Conservation (phyloP, 75 land plant species). For the Selaginella moellendorffii region DNA sequence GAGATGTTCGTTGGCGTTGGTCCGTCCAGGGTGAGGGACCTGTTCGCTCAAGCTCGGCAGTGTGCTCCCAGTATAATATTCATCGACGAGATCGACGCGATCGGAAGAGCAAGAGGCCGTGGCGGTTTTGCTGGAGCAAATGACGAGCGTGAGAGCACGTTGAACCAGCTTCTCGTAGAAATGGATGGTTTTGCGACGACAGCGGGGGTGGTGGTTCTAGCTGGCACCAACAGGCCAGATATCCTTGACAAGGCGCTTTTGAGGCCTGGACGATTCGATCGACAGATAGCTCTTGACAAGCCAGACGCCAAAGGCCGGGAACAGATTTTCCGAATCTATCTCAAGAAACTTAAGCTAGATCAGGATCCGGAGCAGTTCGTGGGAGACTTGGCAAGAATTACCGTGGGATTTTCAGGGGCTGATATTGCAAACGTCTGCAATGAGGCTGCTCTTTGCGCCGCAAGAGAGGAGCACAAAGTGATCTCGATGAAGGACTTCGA, state of each 20-base stretch:
- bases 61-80: constrained; percentile 75
- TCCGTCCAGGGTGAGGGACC: constrained; percentile 63
- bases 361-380: constrained; percentile 51
- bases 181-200: constrained; percentile 97
- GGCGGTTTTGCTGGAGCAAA: constrained; percentile 60
- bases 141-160: constrained; percentile 82
- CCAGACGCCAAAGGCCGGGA: constrained; percentile 80
- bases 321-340: constrained; percentile 60
- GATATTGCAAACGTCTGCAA: constrained; percentile 97
- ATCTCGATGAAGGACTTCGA: constrained; percentile 86
- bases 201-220: constrained; percentile 74
- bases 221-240: constrained; percentile 83
- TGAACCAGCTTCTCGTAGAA: constrained; percentile 72
- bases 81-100: constrained; percentile 92
- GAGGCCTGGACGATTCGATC: constrained; percentile 83
- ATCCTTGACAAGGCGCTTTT: constrained; percentile 77
- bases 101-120: constrained; percentile 77
- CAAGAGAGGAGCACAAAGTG: constrained; percentile 46
- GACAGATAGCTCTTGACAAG: constrained; percentile 67
- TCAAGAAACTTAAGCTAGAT: constrained; percentile 66
- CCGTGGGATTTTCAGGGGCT: constrained; percentile 88
- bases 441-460: constrained; percentile 95
- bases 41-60: constrained; percentile 72
- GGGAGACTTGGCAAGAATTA: constrained; percentile 63
- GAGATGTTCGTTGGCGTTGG: constrained; percentile 97